Base-by-base conservation (phyloP, 306 rosid species). In the Pterocarpus macrocarpus region DNA sequence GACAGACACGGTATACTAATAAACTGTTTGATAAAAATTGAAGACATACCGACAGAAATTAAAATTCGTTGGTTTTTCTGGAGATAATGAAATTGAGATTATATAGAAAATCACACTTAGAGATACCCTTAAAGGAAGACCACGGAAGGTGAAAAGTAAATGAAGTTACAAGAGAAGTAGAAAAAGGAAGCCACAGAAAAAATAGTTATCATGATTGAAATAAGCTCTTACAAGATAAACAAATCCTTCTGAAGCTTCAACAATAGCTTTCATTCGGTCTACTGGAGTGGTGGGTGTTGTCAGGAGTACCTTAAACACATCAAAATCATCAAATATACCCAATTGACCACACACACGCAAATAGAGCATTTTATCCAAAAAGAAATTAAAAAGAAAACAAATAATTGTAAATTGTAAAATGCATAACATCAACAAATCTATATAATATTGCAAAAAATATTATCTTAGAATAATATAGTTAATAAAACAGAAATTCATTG, bases 231-330 rank as follows among this genome's bases (percentile, higher is more conserved):
- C 98, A 64, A 95, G 93, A 73, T 93, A 95, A 14, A 91, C 84
- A 87, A 93, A 93, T 81, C 98, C 97, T 82, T 95, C 92, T 4
- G 99, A 71, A 17, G 90, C 93, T 82, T 93, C 96, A 50, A 83
- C 99, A 75, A 95, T 93, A 68, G 90, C 92, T 81, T 87, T 90
- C 98, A 95, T 95, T 44, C 97, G 83, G 56, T 85, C 64, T 41
- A 49, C 83, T 52, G 98, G 98, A 57, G 99, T 91, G 16, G 99
- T 93, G 28, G 98, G 97, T 58, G 99, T 95, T 15, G 98, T 95
- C 52, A 91, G 92, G 55, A 95, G 89, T 59, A 95, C 98, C 99
- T 95, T 71, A 78, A 82, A 56, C 85, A 76, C 45, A 78, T 75
- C 66, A 79, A 64, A 76, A 16, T 22, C 64, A 74, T 59, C 5